Base-by-base conservation (phyloP, 495 filamentous ascomycete species). In the Penicillium daleae region DNA sequence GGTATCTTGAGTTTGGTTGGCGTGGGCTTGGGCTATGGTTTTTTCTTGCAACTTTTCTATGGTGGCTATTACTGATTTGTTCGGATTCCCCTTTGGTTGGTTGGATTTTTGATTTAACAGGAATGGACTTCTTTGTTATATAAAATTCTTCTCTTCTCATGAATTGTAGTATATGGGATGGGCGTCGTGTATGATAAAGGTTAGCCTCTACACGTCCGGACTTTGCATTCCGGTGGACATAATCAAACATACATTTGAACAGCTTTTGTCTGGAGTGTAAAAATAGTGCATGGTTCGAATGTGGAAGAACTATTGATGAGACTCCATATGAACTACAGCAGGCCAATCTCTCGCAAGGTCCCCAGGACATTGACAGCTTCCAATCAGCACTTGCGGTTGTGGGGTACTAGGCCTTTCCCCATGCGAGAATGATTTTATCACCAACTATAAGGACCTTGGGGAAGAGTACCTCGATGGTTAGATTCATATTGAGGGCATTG, bases 381-480 rank as follows among this genome's bases (percentile, higher is more conserved):
- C 46, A 29, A 29, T 50, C 37, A 15, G n/a, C 51, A 29, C 15
- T 39, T 35, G n/a, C 12, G 21, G 27, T 12, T 57, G 64, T 63
- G 67, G 56, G 51, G 57, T 21, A 49, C 17, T 2, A 37, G 26
- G 7, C 5, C n/a, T 42, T 63, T 35, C 40, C 42, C 10, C 33
- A 46, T 42, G 9, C 13, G 22, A 27, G 29, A 49, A 24, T 35
- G 19, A 56, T 60, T 49, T 39, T 61, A 35, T 64, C 60, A 54
- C 24, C 61, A 52, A 21, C 56, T 48, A 53, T 50, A 74, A 65
- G 74, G 71, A 77, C 74, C 74, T 77, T 77, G 74, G 66, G 71
- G 67, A 58, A 64, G 66, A 71, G 74, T 77, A 77, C 74, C 74
- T 74, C 63, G 73, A 69, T 70, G 57, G 70, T 55, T 57, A 59